These are phyloP conservation scores for Boletales sp. DNA, from an alignment of 768 basidiomycete genomes.

Conservation along the genomic window DNA sequence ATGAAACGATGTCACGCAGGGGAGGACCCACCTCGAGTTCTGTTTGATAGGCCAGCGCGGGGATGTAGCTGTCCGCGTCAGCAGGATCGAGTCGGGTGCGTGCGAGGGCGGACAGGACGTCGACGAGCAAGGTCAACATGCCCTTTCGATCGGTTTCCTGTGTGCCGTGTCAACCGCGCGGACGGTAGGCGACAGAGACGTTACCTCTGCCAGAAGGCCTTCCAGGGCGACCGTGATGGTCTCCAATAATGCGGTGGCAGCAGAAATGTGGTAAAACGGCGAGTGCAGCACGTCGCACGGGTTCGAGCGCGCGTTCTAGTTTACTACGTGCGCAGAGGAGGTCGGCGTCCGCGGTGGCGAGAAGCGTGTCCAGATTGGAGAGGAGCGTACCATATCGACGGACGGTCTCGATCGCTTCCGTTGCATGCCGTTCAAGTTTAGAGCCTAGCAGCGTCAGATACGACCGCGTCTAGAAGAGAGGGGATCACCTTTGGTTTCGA, in stretches of 20 bases:
- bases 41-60: constrained; percentile 33
- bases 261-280: constrained; percentile 34
- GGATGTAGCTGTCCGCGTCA: constrained; percentile 45
- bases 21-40: too few species aligned
- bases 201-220: constrained; percentile 29
- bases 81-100: constrained; percentile 38
- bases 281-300: constrained; percentile 48
- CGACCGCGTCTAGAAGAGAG: neutral
- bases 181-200: neutral
- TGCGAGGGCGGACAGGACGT: constrained; percentile 54
- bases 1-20: too few species aligned
- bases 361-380: constrained; percentile 2
- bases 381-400: constrained; percentile 16
- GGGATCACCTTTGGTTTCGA: constrained; percentile 19
- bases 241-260: constrained; percentile 33
- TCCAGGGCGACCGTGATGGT: constrained; percentile 34
- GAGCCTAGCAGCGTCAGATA: constrained; percentile 4
- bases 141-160: constrained; percentile 28
- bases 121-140: constrained; percentile 44
- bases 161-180: neutral
- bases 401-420: constrained; percentile 16
- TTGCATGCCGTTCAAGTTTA: constrained; percentile 17
- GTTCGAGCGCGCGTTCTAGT: constrained; percentile 58
- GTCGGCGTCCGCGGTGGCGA: constrained; percentile 9
- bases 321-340: constrained; percentile 43